These are phyloP conservation scores for Asclepias syriaca DNA, from an alignment of 257 asterid species.

Conservation along the genomic window DNA sequence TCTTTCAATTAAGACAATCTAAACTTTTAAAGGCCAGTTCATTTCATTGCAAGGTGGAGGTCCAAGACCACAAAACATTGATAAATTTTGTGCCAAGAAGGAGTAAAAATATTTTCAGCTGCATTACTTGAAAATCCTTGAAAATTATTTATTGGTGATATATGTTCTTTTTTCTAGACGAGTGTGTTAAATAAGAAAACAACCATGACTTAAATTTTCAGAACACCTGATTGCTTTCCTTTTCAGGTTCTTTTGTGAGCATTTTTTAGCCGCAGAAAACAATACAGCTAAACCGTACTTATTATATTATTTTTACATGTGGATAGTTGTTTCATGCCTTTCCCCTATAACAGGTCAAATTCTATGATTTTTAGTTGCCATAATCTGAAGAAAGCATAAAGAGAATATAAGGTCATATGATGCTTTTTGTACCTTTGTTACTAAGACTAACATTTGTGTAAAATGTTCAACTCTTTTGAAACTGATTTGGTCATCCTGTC, in stretches of 20 bases:
- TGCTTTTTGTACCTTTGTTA: background rate
- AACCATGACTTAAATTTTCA: too few species aligned
- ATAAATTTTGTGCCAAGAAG: background rate
- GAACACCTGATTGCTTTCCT: background rate
- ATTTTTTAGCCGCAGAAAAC: background rate
- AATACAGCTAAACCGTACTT: background rate
- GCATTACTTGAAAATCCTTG: slow-evolving; percentile 1
- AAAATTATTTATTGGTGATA: background rate
- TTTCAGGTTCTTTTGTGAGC: background rate
- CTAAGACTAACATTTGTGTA: background rate
- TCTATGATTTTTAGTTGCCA: background rate
- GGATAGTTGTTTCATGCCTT: background rate
- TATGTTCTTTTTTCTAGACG: background rate
- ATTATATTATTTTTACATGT: background rate
- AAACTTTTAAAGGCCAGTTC: background rate
- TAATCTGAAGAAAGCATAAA: background rate
- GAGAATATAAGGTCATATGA: background rate
- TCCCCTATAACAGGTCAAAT: background rate
- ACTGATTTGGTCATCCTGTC: slow-evolving; percentile 1
- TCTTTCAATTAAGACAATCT: background rate
- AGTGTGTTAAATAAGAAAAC: background rate
- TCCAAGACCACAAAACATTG: background rate
- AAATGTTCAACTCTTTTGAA: background rate
- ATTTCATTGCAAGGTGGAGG: background rate
- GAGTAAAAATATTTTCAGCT: background rate